phyloP scores from a whole-genome alignment of 148 eudicot genomes.

The Amaranthus cruentus region DNA sequence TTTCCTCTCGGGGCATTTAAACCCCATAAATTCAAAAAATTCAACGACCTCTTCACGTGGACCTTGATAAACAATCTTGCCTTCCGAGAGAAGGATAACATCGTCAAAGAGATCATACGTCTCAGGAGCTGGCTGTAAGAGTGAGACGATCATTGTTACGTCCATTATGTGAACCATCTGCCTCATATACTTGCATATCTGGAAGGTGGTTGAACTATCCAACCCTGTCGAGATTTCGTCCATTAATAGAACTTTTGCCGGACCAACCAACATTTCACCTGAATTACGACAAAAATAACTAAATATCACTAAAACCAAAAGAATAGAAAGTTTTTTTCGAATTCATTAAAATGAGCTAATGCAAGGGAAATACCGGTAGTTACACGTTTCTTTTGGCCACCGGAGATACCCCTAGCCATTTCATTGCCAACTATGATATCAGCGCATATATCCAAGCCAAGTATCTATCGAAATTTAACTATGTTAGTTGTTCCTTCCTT shows the following conservation, averaged over 20 bases:
- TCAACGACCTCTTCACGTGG: conserved; percentile 41
- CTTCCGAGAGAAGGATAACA: conserved; percentile 45
- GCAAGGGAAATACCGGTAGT: conserved; percentile 29
- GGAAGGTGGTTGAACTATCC: conserved; percentile 50
- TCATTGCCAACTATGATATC: conserved; percentile 40
- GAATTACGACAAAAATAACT: neutral
- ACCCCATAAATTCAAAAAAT: conserved; percentile 45
- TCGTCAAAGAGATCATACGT: conserved; percentile 53
- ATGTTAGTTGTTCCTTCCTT: neutral
- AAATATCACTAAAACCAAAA: neutral
- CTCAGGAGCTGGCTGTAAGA: conserved; percentile 51
- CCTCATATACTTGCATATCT: conserved; percentile 40
- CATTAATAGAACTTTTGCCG: conserved; percentile 43
- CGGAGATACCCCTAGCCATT: conserved; percentile 47
- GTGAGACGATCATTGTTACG: conserved; percentile 44
- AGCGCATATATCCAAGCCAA: conserved; percentile 42
- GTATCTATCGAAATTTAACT: neutral
- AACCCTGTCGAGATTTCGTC: conserved; percentile 60
- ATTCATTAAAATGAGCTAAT: neutral
- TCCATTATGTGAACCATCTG: conserved; percentile 37
- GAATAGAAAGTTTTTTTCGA: neutral
- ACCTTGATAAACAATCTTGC: conserved; percentile 48
- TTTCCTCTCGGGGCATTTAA: conserved; percentile 51
- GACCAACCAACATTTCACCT: conserved; percentile 63
- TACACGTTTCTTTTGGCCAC: conserved; percentile 46